Evolutionary conservation across 768 basidiomycete species (phyloP).

Genomic region (Galerina sulciceps): DNA sequence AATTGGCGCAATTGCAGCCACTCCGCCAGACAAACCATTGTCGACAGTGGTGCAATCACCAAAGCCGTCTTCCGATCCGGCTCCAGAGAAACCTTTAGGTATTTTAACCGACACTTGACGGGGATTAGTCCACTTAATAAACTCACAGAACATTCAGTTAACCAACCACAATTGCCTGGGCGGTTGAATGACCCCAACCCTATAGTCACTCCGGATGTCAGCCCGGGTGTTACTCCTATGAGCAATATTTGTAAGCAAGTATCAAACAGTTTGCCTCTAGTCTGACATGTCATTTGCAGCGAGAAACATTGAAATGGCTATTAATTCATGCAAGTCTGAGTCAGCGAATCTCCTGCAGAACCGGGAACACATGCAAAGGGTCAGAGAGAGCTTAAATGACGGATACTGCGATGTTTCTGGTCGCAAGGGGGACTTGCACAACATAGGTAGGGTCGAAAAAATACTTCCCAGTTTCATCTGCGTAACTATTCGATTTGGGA

Average conservation of each 20-base stretch:
- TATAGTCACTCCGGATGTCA: neutral
- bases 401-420: constrained; percentile 85
- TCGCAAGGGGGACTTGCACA: constrained; percentile 57
- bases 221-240: constrained; percentile 18
- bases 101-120: neutral
- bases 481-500: neutral
- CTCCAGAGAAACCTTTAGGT: neutral
- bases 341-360: constrained; percentile 64
- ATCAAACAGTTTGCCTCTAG: neutral
- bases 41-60: neutral
- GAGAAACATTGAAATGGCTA: constrained; percentile 71
- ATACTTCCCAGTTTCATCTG: neutral
- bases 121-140: neutral
- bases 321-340: constrained; percentile 75
- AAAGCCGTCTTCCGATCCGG: neutral
- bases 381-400: constrained; percentile 78
- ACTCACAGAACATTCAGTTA: neutral
- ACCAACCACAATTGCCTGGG: neutral
- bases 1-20: constrained; percentile 23
- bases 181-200: neutral
- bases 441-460: constrained; percentile 52
- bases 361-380: constrained; percentile 66
- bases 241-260: constrained; percentile 45
- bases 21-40: neutral
- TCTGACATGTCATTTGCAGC: constrained; percentile 35